phyloP scores from a whole-genome alignment of 305 asterid species.

The Fraxinus albicans region DNA sequence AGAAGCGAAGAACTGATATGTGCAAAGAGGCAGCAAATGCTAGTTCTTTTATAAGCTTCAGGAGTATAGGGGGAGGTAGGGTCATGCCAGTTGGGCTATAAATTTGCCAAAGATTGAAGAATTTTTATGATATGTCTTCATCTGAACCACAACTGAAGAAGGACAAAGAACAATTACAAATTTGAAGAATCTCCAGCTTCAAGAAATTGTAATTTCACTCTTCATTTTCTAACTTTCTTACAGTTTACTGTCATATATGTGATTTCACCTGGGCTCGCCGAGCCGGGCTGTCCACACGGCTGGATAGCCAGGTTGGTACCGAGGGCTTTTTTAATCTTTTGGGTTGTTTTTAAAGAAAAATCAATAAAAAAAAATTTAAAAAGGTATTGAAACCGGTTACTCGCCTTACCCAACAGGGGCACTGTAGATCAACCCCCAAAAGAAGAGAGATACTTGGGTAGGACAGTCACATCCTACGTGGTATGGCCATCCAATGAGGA shows the following conservation, averaged over 20 bases:
- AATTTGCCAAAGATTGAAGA: constrained; percentile 6
- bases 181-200: not conserved
- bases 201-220: constrained; percentile 6
- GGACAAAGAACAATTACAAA: not conserved
- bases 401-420: not conserved
- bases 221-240: not conserved
- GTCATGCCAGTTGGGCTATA: constrained; percentile 29
- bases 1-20: constrained; percentile 19
- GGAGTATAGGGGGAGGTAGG: constrained; percentile 22
- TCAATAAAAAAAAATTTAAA: not conserved
- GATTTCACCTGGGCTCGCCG: not conserved
- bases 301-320: not conserved
- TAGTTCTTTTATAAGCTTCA: constrained; percentile 43
- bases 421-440: not conserved
- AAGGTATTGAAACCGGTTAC: not conserved
- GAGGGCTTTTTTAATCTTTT: not conserved
- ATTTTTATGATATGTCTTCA: not conserved
- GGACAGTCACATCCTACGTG: too few relatives aligned
- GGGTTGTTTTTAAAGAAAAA: too few relatives aligned
- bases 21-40: constrained; percentile 31
- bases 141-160: not conserved
- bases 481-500: too few relatives aligned
- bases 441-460: too few relatives aligned
- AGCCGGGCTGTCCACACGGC: not conserved
- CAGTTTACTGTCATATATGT: not conserved